Evolutionary conservation across 306 rosid genomes (phyloP).

Genomic region (Acmispon strigosus): DNA sequence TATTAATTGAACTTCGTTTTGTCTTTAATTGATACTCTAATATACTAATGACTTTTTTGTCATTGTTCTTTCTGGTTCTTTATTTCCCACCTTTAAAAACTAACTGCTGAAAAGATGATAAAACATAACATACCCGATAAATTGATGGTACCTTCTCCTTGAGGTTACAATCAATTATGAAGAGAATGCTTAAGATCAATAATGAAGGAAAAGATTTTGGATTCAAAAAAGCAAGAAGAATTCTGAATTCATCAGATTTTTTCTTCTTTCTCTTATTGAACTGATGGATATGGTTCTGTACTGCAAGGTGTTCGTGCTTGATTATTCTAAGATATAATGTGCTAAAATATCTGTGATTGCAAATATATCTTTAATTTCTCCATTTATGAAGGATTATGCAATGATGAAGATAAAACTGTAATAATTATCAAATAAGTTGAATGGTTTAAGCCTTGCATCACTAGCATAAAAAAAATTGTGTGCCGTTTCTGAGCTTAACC

Average conservation of each 20-base stretch:
- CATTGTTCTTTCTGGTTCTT: not conserved
- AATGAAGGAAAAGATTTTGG: not conserved
- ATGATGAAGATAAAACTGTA: not conserved
- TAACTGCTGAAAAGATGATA: not conserved
- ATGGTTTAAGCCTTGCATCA: not conserved
- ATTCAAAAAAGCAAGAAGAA: slow-evolving; percentile 1
- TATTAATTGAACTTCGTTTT: not conserved
- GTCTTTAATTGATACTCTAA: not conserved
- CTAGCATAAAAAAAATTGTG: not conserved
- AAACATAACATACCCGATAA: not conserved
- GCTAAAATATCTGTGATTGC: not conserved
- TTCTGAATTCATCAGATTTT: not conserved
- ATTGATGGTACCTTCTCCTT: not conserved
- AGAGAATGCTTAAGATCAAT: not conserved
- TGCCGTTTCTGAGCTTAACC: not conserved
- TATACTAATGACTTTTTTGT: not conserved
- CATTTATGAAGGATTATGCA: not conserved
- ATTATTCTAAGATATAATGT: not conserved
- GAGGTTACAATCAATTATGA: slow-evolving; percentile 1
- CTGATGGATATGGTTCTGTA: not conserved
- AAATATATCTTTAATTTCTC: not conserved
- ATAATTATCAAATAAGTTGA: not conserved
- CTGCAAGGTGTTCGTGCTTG: slow-evolving; percentile 3
- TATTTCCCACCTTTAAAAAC: not conserved
- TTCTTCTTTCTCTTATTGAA: not conserved